Evolutionary conservation across 108 stramenopile species (phyloP), one percentile per base, ranked within the genome.

Genomic region (Cyclotella baltica): DNA sequence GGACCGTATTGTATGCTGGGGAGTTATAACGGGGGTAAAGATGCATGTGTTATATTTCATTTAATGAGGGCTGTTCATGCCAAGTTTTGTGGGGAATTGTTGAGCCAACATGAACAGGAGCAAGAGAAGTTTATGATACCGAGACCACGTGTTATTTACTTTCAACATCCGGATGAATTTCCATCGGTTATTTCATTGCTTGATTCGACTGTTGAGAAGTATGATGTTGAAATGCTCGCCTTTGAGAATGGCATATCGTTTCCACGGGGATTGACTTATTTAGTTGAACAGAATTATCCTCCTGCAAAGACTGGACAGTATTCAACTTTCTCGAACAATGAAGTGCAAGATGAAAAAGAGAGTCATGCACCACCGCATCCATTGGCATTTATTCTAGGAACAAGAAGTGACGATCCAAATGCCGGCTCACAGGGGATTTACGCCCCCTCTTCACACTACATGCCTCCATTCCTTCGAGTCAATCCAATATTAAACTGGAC

Each of bases 21-120:
- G 38, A 89, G 88, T 47, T 99, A 97, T 87, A 99, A 99, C 86
- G 99, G 99, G 8, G 99, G 99, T 5, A 99, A 99, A 67, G 99
- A 99, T 88, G 97, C 97, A 15, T 94, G 93, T 11, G 99, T 98
- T 0, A 94, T 99, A 64, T 79, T 98, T 69, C 96, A 99, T 74
- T 78, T 99, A 69, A 74, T 94, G 38, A 88, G 99, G 40, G 98
- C 97, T 3, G 97, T 93, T 0, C 85, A 89, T 68, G 98, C 97
- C 13, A 71, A 95, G 25, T 87, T 89, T 58, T 78, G 75, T 28
- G 34, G 64, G 1, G 68, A 62, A 6, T 29, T 67, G 83, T 52
- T 80, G 36, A 58, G 61, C 27, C 19, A 61, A 0, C 84, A 81
- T 74, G 57, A 89, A 88, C 20, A 43, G 19, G 73, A 78, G 43